Evolutionary conservation across 805 yeast species (phyloP).

Genomic region (Cyberlindnera suaveolens): DNA sequence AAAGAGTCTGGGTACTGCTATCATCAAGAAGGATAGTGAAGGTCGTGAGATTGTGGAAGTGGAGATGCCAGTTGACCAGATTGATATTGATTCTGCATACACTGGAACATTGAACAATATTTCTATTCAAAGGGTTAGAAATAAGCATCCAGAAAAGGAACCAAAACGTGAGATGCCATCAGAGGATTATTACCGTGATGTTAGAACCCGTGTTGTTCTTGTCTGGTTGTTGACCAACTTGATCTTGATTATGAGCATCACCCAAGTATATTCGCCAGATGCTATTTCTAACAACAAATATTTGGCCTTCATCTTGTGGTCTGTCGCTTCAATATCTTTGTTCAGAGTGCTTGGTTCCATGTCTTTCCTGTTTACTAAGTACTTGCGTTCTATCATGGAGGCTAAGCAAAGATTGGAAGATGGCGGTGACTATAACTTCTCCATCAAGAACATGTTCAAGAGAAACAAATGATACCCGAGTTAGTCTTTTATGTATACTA

Average conservation of each 20-base stretch:
- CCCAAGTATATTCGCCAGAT: constrained; percentile 71
- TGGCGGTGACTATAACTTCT: constrained; percentile 16
- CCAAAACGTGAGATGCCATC: constrained; percentile 33
- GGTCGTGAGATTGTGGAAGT: constrained; percentile 77
- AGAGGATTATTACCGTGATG: constrained; percentile 90
- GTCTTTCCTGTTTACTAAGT: constrained; percentile 48
- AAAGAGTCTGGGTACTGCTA: constrained; percentile 67
- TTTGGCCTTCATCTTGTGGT: constrained; percentile 81
- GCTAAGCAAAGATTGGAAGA: constrained; percentile 33
- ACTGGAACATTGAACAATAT: constrained; percentile 68
- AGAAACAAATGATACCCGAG: constrained; percentile 1
- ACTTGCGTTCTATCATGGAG: constrained; percentile 33
- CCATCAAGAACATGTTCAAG: constrained; percentile 13
- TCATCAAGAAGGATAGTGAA: constrained; percentile 60
- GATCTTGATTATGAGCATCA: constrained; percentile 77
- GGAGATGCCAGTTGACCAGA: constrained; percentile 62
- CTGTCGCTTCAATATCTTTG: constrained; percentile 79
- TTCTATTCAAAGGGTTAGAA: constrained; percentile 61
- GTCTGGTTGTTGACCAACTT: constrained; percentile 86
- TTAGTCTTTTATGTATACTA: too few species aligned
- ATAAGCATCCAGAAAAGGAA: constrained; percentile 39
- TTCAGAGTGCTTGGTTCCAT: constrained; percentile 81
- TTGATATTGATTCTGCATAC: constrained; percentile 78
- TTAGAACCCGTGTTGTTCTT: constrained; percentile 92
- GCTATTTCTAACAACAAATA: constrained; percentile 66